Conservation (phyloP, 2,329 filamentous ascomycete species). For the Lachnellula occidentalis region DNA sequence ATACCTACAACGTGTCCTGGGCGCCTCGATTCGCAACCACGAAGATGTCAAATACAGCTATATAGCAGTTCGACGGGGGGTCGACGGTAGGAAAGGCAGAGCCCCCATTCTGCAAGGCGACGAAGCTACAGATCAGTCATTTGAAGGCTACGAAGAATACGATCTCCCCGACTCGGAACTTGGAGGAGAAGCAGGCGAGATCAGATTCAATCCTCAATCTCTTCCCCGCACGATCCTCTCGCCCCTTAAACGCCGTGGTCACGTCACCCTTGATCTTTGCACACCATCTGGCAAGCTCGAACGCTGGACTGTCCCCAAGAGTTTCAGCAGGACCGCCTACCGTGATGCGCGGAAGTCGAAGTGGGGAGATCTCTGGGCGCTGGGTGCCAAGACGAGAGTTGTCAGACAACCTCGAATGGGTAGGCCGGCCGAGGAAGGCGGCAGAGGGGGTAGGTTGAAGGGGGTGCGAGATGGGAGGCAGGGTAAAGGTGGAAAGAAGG, state of each 20-base stretch:
- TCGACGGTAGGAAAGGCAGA: slow-evolving; percentile 39
- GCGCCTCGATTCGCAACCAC: slow-evolving; percentile 66
- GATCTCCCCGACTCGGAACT: slow-evolving; percentile 25
- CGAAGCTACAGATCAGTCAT: slow-evolving; percentile 59
- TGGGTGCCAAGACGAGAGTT: slow-evolving; percentile 84
- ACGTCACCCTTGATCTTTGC: slow-evolving; percentile 86
- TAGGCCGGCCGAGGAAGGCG: slow-evolving; percentile 30
- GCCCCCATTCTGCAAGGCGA: slow-evolving; percentile 44
- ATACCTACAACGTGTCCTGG: slow-evolving; percentile 74
- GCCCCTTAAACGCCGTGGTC: slow-evolving; percentile 81
- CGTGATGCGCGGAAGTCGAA: slow-evolving; percentile 83
- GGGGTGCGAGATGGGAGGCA: slow-evolving; percentile 28
- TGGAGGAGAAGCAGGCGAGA: slow-evolving; percentile 15
- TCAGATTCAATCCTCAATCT: slow-evolving; percentile 49
- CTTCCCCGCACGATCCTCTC: slow-evolving; percentile 75
- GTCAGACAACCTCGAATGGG: slow-evolving; percentile 57
- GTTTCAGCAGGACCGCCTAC: slow-evolving; percentile 75
- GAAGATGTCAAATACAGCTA: slow-evolving; percentile 92
- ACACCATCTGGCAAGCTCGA: slow-evolving; percentile 81
- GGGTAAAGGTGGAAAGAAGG: slow-evolving; percentile 38
- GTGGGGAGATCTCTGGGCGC: slow-evolving; percentile 94
- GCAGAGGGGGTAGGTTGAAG: slow-evolving; percentile 31
- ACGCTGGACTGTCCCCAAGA: slow-evolving; percentile 86
- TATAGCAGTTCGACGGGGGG: slow-evolving; percentile 75
- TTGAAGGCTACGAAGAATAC: slow-evolving; percentile 62